These are phyloP conservation scores for Rauvolfia tetraphylla DNA, from an alignment of 257 asterid species.

Conservation along the genomic window DNA sequence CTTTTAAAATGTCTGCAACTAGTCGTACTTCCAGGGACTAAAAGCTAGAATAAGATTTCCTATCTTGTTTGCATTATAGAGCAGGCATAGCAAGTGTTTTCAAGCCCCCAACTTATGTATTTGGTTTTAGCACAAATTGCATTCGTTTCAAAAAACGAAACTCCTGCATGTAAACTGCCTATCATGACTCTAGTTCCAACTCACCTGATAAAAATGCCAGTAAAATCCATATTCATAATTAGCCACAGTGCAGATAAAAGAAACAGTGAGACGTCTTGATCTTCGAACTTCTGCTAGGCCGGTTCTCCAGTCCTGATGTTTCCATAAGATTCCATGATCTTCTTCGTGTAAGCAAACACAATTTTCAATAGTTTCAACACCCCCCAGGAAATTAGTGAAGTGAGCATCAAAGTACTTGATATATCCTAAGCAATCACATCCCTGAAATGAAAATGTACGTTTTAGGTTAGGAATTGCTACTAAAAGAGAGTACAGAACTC, in stretches of 20 bases:
- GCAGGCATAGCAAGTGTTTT: not conserved
- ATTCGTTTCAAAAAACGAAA: not conserved
- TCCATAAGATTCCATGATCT: slow-evolving; percentile 95
- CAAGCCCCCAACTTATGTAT: not conserved
- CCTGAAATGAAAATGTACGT: slow-evolving; percentile 41
- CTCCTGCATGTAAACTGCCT: not conserved
- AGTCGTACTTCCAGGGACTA: not conserved
- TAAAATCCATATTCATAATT: slow-evolving; percentile 94
- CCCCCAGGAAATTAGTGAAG: slow-evolving; percentile 89
- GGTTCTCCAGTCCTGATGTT: slow-evolving; percentile 99
- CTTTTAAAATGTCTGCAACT: not conserved
- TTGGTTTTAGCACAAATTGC: not conserved
- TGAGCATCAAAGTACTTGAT: slow-evolving; percentile 89
- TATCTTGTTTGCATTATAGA: not conserved
- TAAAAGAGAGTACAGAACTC: not conserved
- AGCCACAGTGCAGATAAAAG: slow-evolving; percentile 92
- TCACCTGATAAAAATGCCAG: slow-evolving; percentile 98
- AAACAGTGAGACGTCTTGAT: slow-evolving; percentile 93
- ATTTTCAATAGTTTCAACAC: slow-evolving; percentile 89
- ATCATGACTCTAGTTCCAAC: slow-evolving; percentile 10
- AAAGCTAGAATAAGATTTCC: not conserved
- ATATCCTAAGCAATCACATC: slow-evolving; percentile 93
- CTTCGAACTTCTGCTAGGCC: slow-evolving; percentile 91
- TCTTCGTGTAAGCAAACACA: slow-evolving; percentile 98
- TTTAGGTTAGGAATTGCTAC: slow-evolving; percentile 16